A percentile compares a stretch with the other conserved stretches of the same genome.
Conservation (phyloP, 1,284 basidiomycete genomes). For the Singerocomus inundabilis region DNA sequence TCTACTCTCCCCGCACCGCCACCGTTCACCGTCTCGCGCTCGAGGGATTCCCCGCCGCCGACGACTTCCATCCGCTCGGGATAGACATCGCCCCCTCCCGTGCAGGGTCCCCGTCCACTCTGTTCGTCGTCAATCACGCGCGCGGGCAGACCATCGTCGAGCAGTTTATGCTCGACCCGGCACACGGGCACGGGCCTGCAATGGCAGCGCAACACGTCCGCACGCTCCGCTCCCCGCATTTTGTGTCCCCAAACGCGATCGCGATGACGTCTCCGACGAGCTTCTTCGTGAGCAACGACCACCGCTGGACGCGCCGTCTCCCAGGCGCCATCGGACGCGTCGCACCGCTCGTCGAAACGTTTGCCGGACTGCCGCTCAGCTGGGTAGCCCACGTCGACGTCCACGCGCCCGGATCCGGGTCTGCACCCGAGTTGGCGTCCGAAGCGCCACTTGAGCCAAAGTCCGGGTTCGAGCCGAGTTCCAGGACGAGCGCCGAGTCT, state of each 20-base stretch:
- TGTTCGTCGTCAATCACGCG: conserved; percentile 67
- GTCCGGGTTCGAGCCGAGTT: neutral
- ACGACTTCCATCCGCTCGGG: conserved; percentile 61
- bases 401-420: neutral
- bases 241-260: conserved; percentile 63
- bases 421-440: no score
- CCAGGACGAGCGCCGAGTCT: no score
- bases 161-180: conserved; percentile 55
- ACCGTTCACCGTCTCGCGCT: conserved; percentile 33
- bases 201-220: conserved; percentile 54
- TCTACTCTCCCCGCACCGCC: conserved; percentile 30
- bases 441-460: neutral
- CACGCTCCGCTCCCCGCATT: conserved; percentile 53
- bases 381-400: conserved; percentile 59
- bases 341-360: conserved; percentile 53
- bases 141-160: conserved; percentile 57
- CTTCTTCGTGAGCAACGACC: conserved; percentile 71
- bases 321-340: conserved; percentile 46
- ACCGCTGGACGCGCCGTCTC: conserved; percentile 61
- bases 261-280: conserved; percentile 58
- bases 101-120: conserved; percentile 45
- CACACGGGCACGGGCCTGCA: no score
- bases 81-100: conserved; percentile 49
- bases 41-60: conserved; percentile 41
- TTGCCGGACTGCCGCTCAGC: conserved; percentile 54